Base-by-base conservation (phyloP, 2,329 filamentous ascomycete species). In the Zymoseptoria passerinii region DNA sequence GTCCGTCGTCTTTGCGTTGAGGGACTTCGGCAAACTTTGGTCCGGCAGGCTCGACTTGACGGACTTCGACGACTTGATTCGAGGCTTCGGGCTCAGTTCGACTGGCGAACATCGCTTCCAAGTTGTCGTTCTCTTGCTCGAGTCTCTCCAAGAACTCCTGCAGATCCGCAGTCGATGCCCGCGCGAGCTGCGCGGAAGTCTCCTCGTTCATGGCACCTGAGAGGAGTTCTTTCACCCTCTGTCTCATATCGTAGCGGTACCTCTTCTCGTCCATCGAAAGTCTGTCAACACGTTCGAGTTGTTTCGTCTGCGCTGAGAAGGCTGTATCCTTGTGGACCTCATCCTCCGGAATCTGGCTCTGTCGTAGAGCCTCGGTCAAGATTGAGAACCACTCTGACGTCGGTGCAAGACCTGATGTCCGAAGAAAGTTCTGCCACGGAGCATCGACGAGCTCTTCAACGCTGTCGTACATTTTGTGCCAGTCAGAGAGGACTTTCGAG, bases 81-180 rank as follows among this genome's bases (percentile, higher is more conserved):
- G 35, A 6, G 35, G 4, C 4, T n/a, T n/a, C 35, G 3, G 2
- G 16, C 35, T 44, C 35, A 5, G 2, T 6, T 4, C 16, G 13
- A 44, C 35, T 16, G n/a, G 35, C 58, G 2, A 52, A 53, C 53
- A 58, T 56, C 23, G 58, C 49, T 27, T 56, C 53, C 3, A 63
- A 29, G 28, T 55, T 59, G 8, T 58, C 51, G 13, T 55, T 54
- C 49, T 63, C 61, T 48, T 63, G 52, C 20, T 61, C 50, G 9
- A 60, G 49, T 6, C 54, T 51, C 19, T 48, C 52, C 8, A 60
- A 48, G 18, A 51, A 56, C 19, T 53, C 48, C 23, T 57, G 51
- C 8, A 63, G 51, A 53, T 63, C 27, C 44, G 59, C 50, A 4
- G 52, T 56, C 18, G 55, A 52, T 6, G 53, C 35, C 16, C 35